phyloP scores from a whole-genome alignment of 2,329 filamentous ascomycete species.

The Pseudonectria buxi region DNA sequence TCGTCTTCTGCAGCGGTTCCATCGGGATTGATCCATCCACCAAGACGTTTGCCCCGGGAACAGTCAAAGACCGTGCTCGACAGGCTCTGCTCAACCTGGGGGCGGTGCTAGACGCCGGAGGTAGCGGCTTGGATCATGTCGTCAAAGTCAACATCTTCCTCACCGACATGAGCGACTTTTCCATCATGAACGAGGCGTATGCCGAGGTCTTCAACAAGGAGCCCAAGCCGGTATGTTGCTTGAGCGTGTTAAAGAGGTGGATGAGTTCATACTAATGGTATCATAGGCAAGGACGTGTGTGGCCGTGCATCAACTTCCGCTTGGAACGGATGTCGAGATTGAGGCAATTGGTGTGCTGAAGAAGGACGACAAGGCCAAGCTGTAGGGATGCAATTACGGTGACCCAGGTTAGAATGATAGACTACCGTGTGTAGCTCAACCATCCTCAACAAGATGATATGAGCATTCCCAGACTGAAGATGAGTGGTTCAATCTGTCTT shows the following conservation, averaged over 20 bases:
- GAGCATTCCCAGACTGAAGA: too few species aligned
- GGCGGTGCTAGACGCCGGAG: conserved; percentile 2
- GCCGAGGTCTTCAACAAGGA: not conserved
- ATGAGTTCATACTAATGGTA: too few species aligned
- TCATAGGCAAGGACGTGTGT: conserved; percentile 46
- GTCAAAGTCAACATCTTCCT: conserved; percentile 56
- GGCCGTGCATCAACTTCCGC: conserved; percentile 35
- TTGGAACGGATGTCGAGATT: conserved; percentile 3
- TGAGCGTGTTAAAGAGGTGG: too few species aligned
- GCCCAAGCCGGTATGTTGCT: not conserved
- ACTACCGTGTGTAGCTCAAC: too few species aligned
- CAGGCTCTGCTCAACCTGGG: not conserved
- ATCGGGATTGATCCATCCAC: not conserved
- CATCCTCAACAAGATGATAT: too few species aligned
- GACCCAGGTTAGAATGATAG: too few species aligned
- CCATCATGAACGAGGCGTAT: conserved; percentile 1
- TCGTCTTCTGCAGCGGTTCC: not conserved
- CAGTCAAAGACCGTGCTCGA: not conserved
- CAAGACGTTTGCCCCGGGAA: not conserved
- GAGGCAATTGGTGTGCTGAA: conserved; percentile 46
- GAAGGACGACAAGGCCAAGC: too few species aligned
- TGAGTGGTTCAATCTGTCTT: too few species aligned
- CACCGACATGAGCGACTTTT: conserved; percentile 1
- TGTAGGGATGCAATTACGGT: too few species aligned
- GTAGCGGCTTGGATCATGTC: not conserved